These are phyloP conservation scores for Magnaporthiopsis poae DNA, from an alignment of 2,329 filamentous ascomycete species.

Conservation along the genomic window DNA sequence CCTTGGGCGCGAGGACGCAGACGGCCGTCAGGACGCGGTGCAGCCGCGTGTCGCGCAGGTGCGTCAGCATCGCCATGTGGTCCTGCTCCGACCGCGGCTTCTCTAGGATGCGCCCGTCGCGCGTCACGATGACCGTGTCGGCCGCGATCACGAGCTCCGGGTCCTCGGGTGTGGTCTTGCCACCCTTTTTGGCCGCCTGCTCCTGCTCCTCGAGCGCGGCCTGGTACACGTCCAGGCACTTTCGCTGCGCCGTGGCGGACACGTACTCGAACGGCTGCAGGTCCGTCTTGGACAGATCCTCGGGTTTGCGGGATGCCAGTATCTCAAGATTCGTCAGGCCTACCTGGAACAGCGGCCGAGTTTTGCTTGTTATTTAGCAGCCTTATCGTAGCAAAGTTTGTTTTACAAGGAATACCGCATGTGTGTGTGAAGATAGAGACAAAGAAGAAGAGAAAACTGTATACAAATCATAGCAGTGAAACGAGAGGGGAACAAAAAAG, in stretches of 20 bases:
- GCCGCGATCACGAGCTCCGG: slow-evolving; percentile 79
- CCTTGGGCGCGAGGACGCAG: slow-evolving; percentile 70
- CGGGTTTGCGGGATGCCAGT: slow-evolving; percentile 69
- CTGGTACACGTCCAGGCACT: slow-evolving; percentile 64
- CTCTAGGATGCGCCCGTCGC: slow-evolving; percentile 70
- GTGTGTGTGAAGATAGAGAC: background rate
- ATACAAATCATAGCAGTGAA: background rate
- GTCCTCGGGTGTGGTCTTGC: slow-evolving; percentile 38
- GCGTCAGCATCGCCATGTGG: slow-evolving; percentile 74
- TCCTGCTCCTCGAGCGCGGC: slow-evolving; percentile 31
- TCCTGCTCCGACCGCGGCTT: slow-evolving; percentile 76
- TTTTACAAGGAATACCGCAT: too few species aligned
- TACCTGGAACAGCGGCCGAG: slow-evolving; percentile 38
- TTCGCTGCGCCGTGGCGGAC: slow-evolving; percentile 71
- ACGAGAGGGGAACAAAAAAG: background rate
- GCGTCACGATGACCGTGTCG: slow-evolving; percentile 78
- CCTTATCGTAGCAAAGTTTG: too few species aligned
- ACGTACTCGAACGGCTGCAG: slow-evolving; percentile 86
- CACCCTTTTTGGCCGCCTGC: slow-evolving; percentile 17
- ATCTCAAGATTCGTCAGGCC: slow-evolving; percentile 77
- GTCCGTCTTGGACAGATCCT: slow-evolving; percentile 68
- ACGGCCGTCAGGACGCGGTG: slow-evolving; percentile 85
- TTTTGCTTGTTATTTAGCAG: background rate
- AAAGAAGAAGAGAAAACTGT: background rate
- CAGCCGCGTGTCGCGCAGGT: slow-evolving; percentile 62